Base-by-base conservation (phyloP, 805 yeast genomes). In the Candida argentea region DNA sequence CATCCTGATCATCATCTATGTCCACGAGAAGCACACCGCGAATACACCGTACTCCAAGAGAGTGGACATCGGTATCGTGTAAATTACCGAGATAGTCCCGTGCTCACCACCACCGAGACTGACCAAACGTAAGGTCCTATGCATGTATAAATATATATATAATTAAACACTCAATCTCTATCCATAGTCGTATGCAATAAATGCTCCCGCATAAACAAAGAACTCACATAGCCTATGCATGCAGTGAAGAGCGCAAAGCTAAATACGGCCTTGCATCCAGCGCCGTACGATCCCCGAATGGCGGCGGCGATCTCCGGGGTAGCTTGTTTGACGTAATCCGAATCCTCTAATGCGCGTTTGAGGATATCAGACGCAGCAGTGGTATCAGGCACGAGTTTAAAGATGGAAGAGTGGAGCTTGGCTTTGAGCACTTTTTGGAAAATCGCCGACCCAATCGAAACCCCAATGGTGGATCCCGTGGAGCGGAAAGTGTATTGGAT, bases 401-500 rank as follows among this genome's bases (percentile, higher is more conserved):
- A 24, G 14, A 39, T 24, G 23, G 30, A 35, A 5, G 26, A 4
- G n/a, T 22, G 26, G 35, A 62, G 42, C n/a, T 33, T 30, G 4
- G 26, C 19, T 14, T 41, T 36, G 30, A 78, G 57, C 6, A 59
- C 45, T 27, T 60, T 59, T 43, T 73, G 80, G 56, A 79, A 80
- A 16, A 78, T 58, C 3, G 85, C 76, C 13, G 80, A 67, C 0
- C 82, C 76, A 8, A 76, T 40, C 1, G 87, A 61, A 10, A 84
- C 86, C 21, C 94, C 94, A 27, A 83, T 52, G 0, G 91, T 80
- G n/a, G 89, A 78, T 0, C 94, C 94, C 1, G 86, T 76, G 6
- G 89, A 77, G 44, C 94, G 66, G 59, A 81, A 84, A 0, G 87
- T 86, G 49, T 87, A 86, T 45, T 84, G 94, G 33, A 87, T 81